phyloP scores from a whole-genome alignment of 805 yeast genomes.

The Kuraishia hungarica region DNA sequence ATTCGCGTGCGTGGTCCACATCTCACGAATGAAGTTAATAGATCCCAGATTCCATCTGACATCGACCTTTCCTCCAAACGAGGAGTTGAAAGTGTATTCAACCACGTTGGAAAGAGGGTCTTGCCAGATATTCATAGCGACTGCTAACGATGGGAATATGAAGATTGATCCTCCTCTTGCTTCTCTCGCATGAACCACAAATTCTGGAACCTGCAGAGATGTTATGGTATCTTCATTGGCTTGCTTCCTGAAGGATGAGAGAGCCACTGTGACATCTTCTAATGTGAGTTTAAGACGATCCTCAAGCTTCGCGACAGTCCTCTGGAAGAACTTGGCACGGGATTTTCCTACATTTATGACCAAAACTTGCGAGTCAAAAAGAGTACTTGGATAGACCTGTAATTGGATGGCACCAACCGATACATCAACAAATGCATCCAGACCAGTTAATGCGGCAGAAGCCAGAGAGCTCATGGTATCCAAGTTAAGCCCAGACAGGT shows the following conservation, averaged over 20 bases:
- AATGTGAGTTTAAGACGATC: slow-evolving; percentile 54
- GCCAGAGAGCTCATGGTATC: background rate
- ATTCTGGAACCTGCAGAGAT: slow-evolving; percentile 41
- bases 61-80: slow-evolving; percentile 85
- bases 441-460: slow-evolving; percentile 23
- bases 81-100: slow-evolving; percentile 59
- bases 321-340: slow-evolving; percentile 43
- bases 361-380: slow-evolving; percentile 70
- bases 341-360: slow-evolving; percentile 49
- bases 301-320: slow-evolving; percentile 34
- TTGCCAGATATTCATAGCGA: slow-evolving; percentile 74
- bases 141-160: slow-evolving; percentile 65
- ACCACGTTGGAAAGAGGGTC: slow-evolving; percentile 40
- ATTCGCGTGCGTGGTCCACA: slow-evolving; percentile 81
- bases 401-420: slow-evolving; percentile 44
- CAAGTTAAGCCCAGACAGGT: no score
- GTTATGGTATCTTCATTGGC: slow-evolving; percentile 35
- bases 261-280: slow-evolving; percentile 55
- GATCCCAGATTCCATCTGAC: slow-evolving; percentile 93
- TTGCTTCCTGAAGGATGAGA: slow-evolving; percentile 49
- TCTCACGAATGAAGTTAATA: slow-evolving; percentile 80
- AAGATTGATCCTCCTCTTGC: slow-evolving; percentile 78
- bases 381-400: slow-evolving; percentile 76
- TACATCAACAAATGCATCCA: slow-evolving; percentile 65
- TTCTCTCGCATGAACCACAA: slow-evolving; percentile 42